Percentiles rank a stretch among this genome's conserved stretches.
Conservation (phyloP, 768 basidiomycete genomes). For the Suillus fuscotomentosus region DNA sequence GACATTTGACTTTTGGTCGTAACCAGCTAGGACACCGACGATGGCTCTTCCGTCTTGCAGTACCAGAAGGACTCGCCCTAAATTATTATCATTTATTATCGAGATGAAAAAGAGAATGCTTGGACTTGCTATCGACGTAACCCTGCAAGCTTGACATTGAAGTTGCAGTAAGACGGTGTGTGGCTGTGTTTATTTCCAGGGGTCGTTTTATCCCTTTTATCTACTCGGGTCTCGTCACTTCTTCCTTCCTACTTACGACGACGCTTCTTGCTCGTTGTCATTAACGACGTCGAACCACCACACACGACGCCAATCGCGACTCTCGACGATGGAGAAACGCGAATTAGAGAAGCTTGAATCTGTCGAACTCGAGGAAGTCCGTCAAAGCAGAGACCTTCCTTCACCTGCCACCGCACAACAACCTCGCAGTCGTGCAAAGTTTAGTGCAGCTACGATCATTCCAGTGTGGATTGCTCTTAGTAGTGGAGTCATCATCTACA, state of each 20-base stretch:
- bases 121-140: slow-evolving; percentile 79
- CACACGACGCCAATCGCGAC: not conserved
- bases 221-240: not conserved
- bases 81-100: not conserved
- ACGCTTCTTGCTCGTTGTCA: not conserved
- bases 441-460: slow-evolving; percentile 72
- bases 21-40: slow-evolving; percentile 88
- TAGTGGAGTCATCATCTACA: slow-evolving; percentile 93
- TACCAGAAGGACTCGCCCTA: slow-evolving; percentile 89
- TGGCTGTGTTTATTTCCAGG: slow-evolving; percentile 5
- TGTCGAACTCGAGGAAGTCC: slow-evolving; percentile 11
- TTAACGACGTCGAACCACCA: not conserved
- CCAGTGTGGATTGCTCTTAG: slow-evolving; percentile 92
- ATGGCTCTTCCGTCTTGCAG: slow-evolving; percentile 96
- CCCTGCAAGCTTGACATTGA: slow-evolving; percentile 86
- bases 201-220: not conserved
- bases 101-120: not conserved
- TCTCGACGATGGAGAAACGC: not conserved
- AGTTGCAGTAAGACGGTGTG: slow-evolving; percentile 12
- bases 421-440: slow-evolving; percentile 42
- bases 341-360: not conserved
- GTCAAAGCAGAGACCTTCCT: slow-evolving; percentile 4
- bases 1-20: slow-evolving; percentile 94
- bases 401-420: slow-evolving; percentile 40
- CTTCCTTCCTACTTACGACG: not conserved